Conservation (phyloP, 352 stramenopile genomes). For the Phytopythium vexans region DNA sequence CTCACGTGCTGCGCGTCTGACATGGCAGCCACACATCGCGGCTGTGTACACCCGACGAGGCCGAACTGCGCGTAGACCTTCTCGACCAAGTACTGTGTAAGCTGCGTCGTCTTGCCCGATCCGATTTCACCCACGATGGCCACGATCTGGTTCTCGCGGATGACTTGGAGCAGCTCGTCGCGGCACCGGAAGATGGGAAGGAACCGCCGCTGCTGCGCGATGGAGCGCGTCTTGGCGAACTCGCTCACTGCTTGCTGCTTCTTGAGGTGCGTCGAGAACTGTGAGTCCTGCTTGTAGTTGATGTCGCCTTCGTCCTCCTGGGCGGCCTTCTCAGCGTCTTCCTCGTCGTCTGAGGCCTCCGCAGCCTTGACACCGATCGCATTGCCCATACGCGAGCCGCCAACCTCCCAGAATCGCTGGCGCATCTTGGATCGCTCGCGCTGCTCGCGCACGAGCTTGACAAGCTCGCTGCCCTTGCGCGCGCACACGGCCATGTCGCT, state of each 20-base stretch:
- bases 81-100: conserved; percentile 95
- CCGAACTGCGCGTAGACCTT: conserved; percentile 88
- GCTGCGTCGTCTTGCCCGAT: conserved; percentile 97
- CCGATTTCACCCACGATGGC: conserved; percentile 99
- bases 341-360: conserved; percentile 52
- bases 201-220: conserved; percentile 95
- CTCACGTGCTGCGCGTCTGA: conserved; percentile 98
- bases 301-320: conserved; percentile 45
- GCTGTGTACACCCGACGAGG: conserved; percentile 97
- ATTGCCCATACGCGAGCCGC: conserved; percentile 96
- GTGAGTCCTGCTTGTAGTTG: conserved; percentile 94
- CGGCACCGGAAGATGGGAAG: conserved; percentile 95
- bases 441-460: conserved; percentile 77
- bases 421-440: conserved; percentile 91
- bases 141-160: conserved; percentile 98
- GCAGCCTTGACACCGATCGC: conserved; percentile 90
- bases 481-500: conserved; percentile 95
- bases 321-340: conserved; percentile 32
- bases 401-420: conserved; percentile 99
- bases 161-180: conserved; percentile 95
- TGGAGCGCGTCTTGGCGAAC: conserved; percentile 96
- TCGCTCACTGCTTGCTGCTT: conserved; percentile 89
- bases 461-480: conserved; percentile 89
- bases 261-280: conserved; percentile 95
- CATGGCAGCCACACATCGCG: conserved; percentile 98